Evolutionary conservation across 1,284 basidiomycete genomes (phyloP).

Genomic region (Xerocomus cyaneibrunnescens): DNA sequence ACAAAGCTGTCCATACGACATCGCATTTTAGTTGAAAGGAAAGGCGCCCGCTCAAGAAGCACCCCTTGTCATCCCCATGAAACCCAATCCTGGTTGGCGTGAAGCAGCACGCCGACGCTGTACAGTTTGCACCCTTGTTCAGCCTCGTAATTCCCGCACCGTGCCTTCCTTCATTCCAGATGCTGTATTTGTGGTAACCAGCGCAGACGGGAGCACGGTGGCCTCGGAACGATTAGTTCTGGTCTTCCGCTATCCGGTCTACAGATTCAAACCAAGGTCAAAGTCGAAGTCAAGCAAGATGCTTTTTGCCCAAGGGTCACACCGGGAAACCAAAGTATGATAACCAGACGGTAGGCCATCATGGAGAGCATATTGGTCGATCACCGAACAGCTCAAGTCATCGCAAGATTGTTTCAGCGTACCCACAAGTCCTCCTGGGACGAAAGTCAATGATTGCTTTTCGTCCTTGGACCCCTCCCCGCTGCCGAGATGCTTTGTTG

Average conservation of each 20-base stretch:
- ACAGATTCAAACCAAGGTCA: constrained; percentile 46
- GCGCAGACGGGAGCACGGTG: constrained; percentile 74
- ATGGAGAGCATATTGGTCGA: no score
- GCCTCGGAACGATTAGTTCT: constrained; percentile 74
- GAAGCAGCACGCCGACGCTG: constrained; percentile 62
- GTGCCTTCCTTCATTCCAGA: constrained; percentile 62
- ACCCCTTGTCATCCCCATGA: constrained; percentile 80
- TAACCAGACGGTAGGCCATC: no score
- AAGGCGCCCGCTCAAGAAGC: constrained; percentile 39
- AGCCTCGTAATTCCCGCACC: constrained; percentile 7
- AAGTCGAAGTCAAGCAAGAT: constrained; percentile 30
- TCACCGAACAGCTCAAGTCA: no score
- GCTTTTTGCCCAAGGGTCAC: no score
- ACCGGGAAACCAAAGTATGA: no score
- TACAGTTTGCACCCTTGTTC: constrained; percentile 23
- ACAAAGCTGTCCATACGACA: constrained; percentile 17
- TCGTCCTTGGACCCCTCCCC: no score
- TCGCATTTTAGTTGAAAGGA: constrained; percentile 41
- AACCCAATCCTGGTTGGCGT: constrained; percentile 88
- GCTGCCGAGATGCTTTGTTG: no score
- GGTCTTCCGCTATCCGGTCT: constrained; percentile 66
- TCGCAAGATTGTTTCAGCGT: no score
- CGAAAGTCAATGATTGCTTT: no score
- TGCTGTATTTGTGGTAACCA: constrained; percentile 58
- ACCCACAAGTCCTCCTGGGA: no score